Conservation (phyloP, 352 stramenopile genomes). For the Pythium aphanidermatum region DNA sequence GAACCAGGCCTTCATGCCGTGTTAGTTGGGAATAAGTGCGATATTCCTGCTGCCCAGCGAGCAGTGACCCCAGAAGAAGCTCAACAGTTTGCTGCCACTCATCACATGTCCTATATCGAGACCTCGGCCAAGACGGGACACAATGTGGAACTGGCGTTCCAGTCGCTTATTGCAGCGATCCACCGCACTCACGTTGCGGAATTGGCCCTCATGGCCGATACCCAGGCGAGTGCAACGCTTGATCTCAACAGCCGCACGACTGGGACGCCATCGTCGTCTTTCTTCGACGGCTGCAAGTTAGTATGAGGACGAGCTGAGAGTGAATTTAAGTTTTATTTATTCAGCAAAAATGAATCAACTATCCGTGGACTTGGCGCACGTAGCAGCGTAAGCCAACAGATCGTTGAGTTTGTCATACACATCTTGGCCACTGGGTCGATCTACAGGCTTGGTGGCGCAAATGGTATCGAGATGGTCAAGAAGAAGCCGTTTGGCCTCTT, state of each 20-base stretch:
- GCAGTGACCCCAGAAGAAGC: constrained; percentile 54
- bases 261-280: constrained; percentile 19
- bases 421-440: constrained; percentile 32
- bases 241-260: constrained; percentile 24
- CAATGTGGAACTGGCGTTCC: constrained; percentile 60
- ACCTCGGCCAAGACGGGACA: constrained; percentile 73
- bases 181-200: constrained; percentile 40
- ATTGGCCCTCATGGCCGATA: constrained; percentile 7
- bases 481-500: constrained; percentile 46
- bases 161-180: constrained; percentile 44
- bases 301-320: constrained; percentile 7
- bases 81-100: constrained; percentile 49
- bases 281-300: constrained; percentile 39
- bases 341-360: not conserved
- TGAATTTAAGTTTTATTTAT: not conserved
- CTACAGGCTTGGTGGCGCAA: constrained; percentile 41
- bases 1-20: constrained; percentile 63
- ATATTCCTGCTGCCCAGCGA: constrained; percentile 34
- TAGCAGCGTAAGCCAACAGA: constrained; percentile 32
- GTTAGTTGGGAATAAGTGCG: constrained; percentile 74
- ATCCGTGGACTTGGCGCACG: constrained; percentile 21
- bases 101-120: constrained; percentile 77
- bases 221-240: constrained; percentile 19
- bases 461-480: constrained; percentile 54
- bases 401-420: constrained; percentile 56